Percentiles rank a stretch among this genome's conserved stretches.
Conservation (phyloP, 2,329 filamentous ascomycete species). For the Aspergillus ruber region DNA sequence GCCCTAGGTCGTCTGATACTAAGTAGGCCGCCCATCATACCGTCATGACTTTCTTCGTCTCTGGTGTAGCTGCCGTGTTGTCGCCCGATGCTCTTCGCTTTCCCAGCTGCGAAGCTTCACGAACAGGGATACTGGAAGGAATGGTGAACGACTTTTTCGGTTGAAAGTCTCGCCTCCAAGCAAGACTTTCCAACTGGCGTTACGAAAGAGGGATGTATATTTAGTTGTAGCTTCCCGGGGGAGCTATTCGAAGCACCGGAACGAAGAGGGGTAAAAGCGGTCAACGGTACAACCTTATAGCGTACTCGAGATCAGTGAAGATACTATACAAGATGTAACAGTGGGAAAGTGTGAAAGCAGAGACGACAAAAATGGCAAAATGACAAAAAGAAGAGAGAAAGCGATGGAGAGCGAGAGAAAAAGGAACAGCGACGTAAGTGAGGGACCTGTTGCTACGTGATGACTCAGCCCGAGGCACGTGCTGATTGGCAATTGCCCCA, state of each 20-base stretch:
- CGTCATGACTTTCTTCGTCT: constrained; percentile 52
- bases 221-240: constrained; percentile 18
- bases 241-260: constrained; percentile 8
- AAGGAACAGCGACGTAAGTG: constrained; percentile 4
- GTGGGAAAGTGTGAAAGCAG: background rate
- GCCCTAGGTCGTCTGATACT: too few species aligned
- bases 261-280: constrained; percentile 13
- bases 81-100: constrained; percentile 48
- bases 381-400: constrained; percentile 6
- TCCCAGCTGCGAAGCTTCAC: constrained; percentile 43
- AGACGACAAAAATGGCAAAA: constrained; percentile 5
- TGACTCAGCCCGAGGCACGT: constrained; percentile 6
- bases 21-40: constrained; percentile 25
- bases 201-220: background rate
- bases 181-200: constrained; percentile 36
- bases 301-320: background rate
- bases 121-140: constrained; percentile 38
- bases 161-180: constrained; percentile 36
- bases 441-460: constrained; percentile 3
- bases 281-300: constrained; percentile 7
- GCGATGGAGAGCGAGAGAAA: constrained; percentile 6
- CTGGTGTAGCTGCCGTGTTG: constrained; percentile 41
- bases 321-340: constrained; percentile 4
- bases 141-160: constrained; percentile 30
- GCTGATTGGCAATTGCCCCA: constrained; percentile 14